Evolutionary conservation across 2,329 filamentous ascomycete species (phyloP), one percentile per base, ranked within the genome.

Genomic region (Akanthomyces lecanii): DNA sequence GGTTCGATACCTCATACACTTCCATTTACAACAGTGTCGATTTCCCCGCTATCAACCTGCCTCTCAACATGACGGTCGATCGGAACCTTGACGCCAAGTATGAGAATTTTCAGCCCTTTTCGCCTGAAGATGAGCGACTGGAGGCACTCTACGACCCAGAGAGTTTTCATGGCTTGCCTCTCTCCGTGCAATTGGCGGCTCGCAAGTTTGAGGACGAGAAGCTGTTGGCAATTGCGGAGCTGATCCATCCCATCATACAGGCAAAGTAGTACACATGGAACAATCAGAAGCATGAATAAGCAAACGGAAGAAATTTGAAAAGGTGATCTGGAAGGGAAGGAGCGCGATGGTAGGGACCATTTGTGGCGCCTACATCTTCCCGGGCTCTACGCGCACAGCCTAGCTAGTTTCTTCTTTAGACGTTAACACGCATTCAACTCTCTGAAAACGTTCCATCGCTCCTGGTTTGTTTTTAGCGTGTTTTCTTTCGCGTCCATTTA

Each of bases 161-260:
- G 42, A 50, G 55, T 5, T 66, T 63, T 30, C 63, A 66, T 36
- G 65, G 65, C 14, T 33, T 64, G 36, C 65, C 65, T 16, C 28
- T 62, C 8, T 56, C 61, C 2, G 38, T 66, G 23, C 65, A 66
- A 58, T 33, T 66, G 30, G 23, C 63, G 4, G 65, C 56, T 12
- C 44, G 61, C 25, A 50, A 62, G 51, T 62, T 65, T 42, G 56
- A 65, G 30, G 65, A 66, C 42, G 65, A 66, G 44, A 66, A 66
- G 42, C 38, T 65, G 12, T 23, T 66, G n/a, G 63, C 61, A 12
- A 62, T 66, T 51, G 65, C 65, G 3, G 63, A 66, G 48, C 30
- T 61, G 5, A 51, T 61, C 18, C 57, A 61, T 14, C 53, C 53
- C 23, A 42, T 56, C 21, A 56, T 56, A 2, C 28, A 55, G 14